Evolutionary conservation across 805 yeast genomes (phyloP).

Genomic region (Saccharomycopsis selenospora): DNA sequence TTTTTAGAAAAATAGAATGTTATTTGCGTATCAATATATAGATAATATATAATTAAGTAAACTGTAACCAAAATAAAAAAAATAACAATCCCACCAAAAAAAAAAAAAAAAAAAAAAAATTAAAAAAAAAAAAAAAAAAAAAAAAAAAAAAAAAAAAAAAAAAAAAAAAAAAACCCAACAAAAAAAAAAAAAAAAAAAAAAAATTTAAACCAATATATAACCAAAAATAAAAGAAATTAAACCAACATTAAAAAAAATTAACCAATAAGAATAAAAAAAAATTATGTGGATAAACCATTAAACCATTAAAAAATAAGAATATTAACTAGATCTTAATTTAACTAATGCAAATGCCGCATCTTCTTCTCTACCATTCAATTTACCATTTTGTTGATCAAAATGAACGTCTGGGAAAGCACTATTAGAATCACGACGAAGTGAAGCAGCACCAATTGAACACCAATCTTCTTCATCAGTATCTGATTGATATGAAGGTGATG

Average conservation of each 20-base stretch:
- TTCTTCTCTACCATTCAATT: constrained; percentile 31
- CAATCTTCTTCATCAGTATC: constrained; percentile 98
- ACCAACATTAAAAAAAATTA: constrained; percentile 7
- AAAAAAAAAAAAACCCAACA: neutral
- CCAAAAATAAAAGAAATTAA: constrained; percentile 1
- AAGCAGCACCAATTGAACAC: constrained; percentile 80
- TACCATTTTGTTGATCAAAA: constrained; percentile 18
- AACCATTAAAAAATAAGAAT: neutral
- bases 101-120: neutral
- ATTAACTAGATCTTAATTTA: constrained; percentile 34
- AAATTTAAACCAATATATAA: constrained; percentile 5
- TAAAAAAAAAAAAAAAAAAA: neutral
- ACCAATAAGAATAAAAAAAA: constrained; percentile 14
- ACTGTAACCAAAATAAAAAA: neutral
- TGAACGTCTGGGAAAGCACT: constrained; percentile 12
- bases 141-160: neutral
- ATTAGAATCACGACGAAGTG: constrained; percentile 36
- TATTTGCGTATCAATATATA: constrained; percentile 2
- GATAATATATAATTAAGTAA: neutral
- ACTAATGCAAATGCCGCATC: constrained; percentile 62
- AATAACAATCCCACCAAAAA: neutral
- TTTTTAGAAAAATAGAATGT: too few relatives aligned
- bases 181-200: too few relatives aligned
- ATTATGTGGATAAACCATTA: constrained; percentile 1
- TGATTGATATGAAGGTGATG: constrained; percentile 28